A percentile compares a stretch with the other conserved stretches of the same genome.
These are phyloP conservation scores for Leucogyrophana mollusca DNA, from an alignment of 768 basidiomycete species.

Conservation along the genomic window DNA sequence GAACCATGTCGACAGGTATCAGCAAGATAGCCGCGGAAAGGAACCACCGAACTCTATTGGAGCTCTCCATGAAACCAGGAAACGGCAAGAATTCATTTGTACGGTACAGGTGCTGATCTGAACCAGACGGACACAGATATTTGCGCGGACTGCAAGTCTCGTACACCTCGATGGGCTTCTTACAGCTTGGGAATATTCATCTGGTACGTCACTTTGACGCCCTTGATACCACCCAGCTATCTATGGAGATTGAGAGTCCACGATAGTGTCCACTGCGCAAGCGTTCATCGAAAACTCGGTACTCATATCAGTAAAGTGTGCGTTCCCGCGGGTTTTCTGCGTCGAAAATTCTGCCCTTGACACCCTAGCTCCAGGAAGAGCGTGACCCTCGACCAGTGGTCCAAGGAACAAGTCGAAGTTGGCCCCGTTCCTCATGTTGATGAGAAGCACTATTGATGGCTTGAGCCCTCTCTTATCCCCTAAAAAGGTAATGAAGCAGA, in stretches of 20 bases:
- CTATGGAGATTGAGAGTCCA: constrained; percentile 10
- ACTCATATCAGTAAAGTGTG: constrained; percentile 95
- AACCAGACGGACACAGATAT: constrained; percentile 48
- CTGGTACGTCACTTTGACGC: constrained; percentile 48
- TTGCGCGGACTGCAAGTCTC: constrained; percentile 91
- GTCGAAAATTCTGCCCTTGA: constrained; percentile 6
- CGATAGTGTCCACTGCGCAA: constrained; percentile 79
- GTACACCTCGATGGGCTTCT: constrained; percentile 86
- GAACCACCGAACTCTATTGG: constrained; percentile 64
- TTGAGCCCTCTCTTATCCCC: constrained; percentile 9
- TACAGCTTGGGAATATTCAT: constrained; percentile 88
- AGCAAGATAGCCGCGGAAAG: constrained; percentile 65
- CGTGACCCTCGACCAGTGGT: constrained; percentile 84
- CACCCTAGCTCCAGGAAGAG: constrained; percentile 63
- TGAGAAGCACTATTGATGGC: constrained; percentile 5
- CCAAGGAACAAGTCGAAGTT: constrained; percentile 86
- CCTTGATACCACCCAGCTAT: background rate
- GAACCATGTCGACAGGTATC: constrained; percentile 29
- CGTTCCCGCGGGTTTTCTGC: constrained; percentile 23
- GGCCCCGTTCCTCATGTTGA: constrained; percentile 19
- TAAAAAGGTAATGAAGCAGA: constrained; percentile 73
- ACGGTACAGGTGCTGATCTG: background rate
- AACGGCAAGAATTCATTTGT: constrained; percentile 58
- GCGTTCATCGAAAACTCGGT: constrained; percentile 91
- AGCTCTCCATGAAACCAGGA: constrained; percentile 70